Conservation (phyloP, 805 yeast species). For the Candida sphagnicola region DNA sequence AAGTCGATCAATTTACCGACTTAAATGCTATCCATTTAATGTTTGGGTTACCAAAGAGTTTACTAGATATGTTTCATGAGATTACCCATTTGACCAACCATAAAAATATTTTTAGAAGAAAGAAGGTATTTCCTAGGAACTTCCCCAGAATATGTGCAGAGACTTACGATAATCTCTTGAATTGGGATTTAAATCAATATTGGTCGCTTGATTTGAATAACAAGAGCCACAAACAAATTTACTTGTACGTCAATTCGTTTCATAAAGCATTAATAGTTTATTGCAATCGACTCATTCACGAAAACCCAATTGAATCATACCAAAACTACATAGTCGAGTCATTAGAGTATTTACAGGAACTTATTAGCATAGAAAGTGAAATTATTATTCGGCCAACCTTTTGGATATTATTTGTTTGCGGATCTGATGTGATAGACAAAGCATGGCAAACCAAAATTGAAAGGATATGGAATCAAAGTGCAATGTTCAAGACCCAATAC, state of each 20-base stretch:
- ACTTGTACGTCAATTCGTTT: constrained; percentile 22
- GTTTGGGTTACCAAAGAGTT: constrained; percentile 46
- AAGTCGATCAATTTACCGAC: constrained; percentile 12
- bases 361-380: constrained; percentile 13
- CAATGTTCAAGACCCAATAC: constrained; percentile 12
- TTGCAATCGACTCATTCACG: constrained; percentile 45
- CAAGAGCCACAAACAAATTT: constrained; percentile 36
- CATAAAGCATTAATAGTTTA: constrained; percentile 43
- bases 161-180: constrained; percentile 44
- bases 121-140: constrained; percentile 45
- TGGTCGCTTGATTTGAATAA: constrained; percentile 37
- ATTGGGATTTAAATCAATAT: constrained; percentile 34
- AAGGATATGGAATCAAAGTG: constrained; percentile 26
- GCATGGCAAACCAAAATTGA: constrained; percentile 28
- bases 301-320: constrained; percentile 26
- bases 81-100: constrained; percentile 48
- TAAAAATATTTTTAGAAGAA: constrained; percentile 39
- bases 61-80: constrained; percentile 44
- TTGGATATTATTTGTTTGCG: constrained; percentile 45
- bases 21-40: constrained; percentile 32
- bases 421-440: constrained; percentile 33
- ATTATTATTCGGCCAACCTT: constrained; percentile 37
- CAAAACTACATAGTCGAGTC: constrained; percentile 33
- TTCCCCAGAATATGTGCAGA: constrained; percentile 56
- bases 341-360: constrained; percentile 30